Evolutionary conservation across 352 stramenopile species (phyloP).

Genomic region (Phytophthora macrochlamydospora): DNA sequence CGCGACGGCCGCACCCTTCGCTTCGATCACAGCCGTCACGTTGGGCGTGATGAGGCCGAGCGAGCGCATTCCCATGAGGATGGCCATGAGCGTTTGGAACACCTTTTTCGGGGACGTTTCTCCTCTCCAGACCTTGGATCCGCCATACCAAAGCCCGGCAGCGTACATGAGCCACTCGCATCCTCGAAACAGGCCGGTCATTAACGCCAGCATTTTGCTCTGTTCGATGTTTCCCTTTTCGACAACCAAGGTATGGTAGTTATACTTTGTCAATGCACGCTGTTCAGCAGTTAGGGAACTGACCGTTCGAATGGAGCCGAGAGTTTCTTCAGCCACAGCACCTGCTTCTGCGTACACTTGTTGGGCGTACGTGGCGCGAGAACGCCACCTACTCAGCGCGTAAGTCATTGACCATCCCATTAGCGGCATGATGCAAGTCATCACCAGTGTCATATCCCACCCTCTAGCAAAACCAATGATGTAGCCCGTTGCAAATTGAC

Average conservation of each 20-base stretch:
- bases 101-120: conserved; percentile 17
- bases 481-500: conserved; percentile 20
- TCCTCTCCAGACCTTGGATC: conserved; percentile 27
- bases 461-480: conserved; percentile 11
- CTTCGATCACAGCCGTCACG: conserved; percentile 21
- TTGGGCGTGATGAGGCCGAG: conserved; percentile 33
- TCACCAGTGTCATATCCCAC: conserved; percentile 1
- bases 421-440: conserved; percentile 7
- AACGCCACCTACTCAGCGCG: not conserved
- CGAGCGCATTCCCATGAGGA: conserved; percentile 31
- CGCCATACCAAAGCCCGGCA: conserved; percentile 39
- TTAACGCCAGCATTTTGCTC: conserved; percentile 4
- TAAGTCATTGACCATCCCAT: conserved; percentile 16
- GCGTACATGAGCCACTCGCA: conserved; percentile 36
- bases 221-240: conserved; percentile 15
- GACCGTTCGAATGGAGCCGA: conserved; percentile 10
- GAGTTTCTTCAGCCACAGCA: not conserved
- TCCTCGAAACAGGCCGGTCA: conserved; percentile 15
- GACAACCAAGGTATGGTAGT: not conserved
- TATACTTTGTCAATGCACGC: conserved; percentile 10
- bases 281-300: conserved; percentile 20
- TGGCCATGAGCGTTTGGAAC: conserved; percentile 32
- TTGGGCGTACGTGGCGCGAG: conserved; percentile 7
- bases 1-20: conserved; percentile 11
- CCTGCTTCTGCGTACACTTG: conserved; percentile 7